phyloP scores from a whole-genome alignment of 805 yeast species.

The Kodamaea hsintzibuensis region DNA sequence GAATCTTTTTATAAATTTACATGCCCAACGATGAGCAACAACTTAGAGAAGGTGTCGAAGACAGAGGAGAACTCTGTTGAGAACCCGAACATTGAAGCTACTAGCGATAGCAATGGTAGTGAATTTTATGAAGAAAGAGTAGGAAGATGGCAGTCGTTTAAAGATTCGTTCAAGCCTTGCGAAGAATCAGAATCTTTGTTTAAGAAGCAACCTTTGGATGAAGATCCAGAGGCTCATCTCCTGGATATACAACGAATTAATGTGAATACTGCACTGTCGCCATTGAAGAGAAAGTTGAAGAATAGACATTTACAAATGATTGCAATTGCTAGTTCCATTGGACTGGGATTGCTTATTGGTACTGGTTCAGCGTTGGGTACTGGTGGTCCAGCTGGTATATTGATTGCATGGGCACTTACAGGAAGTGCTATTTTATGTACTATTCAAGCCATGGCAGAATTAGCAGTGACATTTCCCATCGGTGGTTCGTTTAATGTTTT shows the following conservation, averaged over 20 bases:
- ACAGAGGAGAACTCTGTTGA: neutral
- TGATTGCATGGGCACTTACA: conserved; percentile 29
- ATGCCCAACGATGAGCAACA: neutral
- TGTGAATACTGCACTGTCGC: conserved; percentile 41
- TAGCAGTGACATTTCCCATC: conserved; percentile 54
- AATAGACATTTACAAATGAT: conserved; percentile 60
- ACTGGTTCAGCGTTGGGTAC: conserved; percentile 42
- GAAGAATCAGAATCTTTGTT: conserved; percentile 22
- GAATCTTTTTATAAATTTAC: neutral
- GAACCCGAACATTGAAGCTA: neutral
- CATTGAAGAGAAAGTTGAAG: conserved; percentile 44
- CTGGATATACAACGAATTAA: conserved; percentile 41
- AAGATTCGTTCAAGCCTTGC: conserved; percentile 50
- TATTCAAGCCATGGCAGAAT: conserved; percentile 48
- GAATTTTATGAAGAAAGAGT: neutral
- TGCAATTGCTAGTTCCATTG: conserved; percentile 72
- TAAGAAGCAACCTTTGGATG: conserved; percentile 9
- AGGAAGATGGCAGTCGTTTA: conserved; percentile 43
- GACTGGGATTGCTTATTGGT: conserved; percentile 56
- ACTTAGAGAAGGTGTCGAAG: neutral
- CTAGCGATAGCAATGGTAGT: neutral
- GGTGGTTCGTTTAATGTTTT: conserved; percentile 54
- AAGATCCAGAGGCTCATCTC: conserved; percentile 25
- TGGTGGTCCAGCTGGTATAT: conserved; percentile 34
- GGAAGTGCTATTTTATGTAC: conserved; percentile 26